Percentiles rank a stretch among this genome's conserved stretches.
Conservation (phyloP, 108 stramenopile genomes). For the Skeletonema marinoi region DNA sequence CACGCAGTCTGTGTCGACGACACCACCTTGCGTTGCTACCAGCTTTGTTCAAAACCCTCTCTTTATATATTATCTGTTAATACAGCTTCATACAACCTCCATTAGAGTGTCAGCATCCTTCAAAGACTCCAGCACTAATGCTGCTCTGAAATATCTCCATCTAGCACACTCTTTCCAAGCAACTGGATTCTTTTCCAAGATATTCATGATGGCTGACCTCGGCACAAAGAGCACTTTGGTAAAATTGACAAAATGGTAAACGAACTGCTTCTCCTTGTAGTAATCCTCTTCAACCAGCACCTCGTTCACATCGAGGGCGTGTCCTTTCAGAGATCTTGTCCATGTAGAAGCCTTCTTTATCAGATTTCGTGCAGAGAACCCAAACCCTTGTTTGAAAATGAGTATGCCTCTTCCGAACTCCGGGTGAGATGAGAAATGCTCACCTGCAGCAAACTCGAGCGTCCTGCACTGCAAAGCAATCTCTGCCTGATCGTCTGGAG, state of each 20-base stretch:
- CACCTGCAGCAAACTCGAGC: constrained; percentile 43
- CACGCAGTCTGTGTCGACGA: no score
- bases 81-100: neutral
- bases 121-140: constrained; percentile 30
- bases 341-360: neutral
- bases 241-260: constrained; percentile 40
- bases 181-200: constrained; percentile 27
- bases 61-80: no score
- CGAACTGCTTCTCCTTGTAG: constrained; percentile 15
- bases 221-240: constrained; percentile 49
- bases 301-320: constrained; percentile 36
- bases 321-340: constrained; percentile 4
- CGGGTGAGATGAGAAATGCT: constrained; percentile 23
- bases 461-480: constrained; percentile 32
- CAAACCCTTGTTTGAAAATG: constrained; percentile 29
- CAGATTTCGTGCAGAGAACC: constrained; percentile 11
- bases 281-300: constrained; percentile 49
- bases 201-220: constrained; percentile 22
- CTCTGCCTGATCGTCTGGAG: constrained; percentile 34
- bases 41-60: neutral
- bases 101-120: neutral
- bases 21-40: no score
- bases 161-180: constrained; percentile 58
- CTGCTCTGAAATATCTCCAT: constrained; percentile 41
- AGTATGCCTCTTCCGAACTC: constrained; percentile 44